Percentiles rank a stretch among this genome's conserved stretches.
phyloP scores from a whole-genome alignment of 768 basidiomycete species.

The Lyophyllum semitale region DNA sequence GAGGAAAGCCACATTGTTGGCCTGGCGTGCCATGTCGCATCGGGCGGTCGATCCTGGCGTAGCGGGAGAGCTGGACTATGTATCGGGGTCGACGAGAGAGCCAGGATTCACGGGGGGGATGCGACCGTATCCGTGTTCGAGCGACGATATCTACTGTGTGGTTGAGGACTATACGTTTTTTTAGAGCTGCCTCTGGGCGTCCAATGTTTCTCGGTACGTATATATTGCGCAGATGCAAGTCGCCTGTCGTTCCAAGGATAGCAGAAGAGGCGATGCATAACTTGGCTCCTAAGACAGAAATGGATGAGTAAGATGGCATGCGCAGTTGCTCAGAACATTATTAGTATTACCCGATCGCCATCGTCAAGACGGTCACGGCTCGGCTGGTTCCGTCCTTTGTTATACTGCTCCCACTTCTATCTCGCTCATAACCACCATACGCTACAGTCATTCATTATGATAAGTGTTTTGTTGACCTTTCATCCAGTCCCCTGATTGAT shows the following conservation, averaged over 20 bases:
- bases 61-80: constrained; percentile 18
- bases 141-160: constrained; percentile 66
- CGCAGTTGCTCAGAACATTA: neutral
- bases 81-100: constrained; percentile 11
- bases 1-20: constrained; percentile 39
- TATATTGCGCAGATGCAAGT: neutral
- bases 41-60: constrained; percentile 23
- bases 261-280: too few relatives aligned
- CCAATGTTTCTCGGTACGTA: constrained; percentile 28
- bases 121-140: constrained; percentile 56
- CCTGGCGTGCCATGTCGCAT: constrained; percentile 44
- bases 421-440: constrained; percentile 8
- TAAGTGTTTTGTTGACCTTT: constrained; percentile 40
- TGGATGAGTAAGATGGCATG: neutral
- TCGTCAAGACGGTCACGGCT: constrained; percentile 2
- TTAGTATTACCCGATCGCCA: neutral
- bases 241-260: neutral
- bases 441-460: constrained; percentile 46
- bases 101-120: constrained; percentile 18
- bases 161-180: constrained; percentile 45
- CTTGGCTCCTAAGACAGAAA: constrained; percentile 13
- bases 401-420: constrained; percentile 1
- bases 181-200: constrained; percentile 7
- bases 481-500: constrained; percentile 4
- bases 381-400: constrained; percentile 12